Percentiles rank a stretch among this genome's conserved stretches.
Conservation (phyloP, 345 rosid species). For the Cardamine resedifolia region DNA sequence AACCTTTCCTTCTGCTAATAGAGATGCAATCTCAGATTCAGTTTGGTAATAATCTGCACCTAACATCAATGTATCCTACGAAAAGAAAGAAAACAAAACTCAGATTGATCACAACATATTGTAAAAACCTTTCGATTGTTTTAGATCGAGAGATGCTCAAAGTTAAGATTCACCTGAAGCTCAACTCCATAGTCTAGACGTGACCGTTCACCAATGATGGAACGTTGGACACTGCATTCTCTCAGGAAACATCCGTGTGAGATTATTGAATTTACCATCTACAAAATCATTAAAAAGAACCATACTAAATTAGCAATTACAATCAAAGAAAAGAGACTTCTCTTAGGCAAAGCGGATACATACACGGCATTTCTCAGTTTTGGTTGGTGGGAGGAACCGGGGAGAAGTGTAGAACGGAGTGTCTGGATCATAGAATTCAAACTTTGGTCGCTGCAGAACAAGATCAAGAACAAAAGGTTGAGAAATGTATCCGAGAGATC, state of each 20-base stretch:
- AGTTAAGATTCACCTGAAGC: slow-evolving; percentile 50
- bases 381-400: slow-evolving; percentile 79
- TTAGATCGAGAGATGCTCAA: background rate
- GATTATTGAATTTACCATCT: slow-evolving; percentile 70
- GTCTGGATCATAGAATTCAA: slow-evolving; percentile 75
- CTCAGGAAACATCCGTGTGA: slow-evolving; percentile 85
- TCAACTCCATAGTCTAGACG: slow-evolving; percentile 80
- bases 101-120: background rate
- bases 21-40: slow-evolving; percentile 61
- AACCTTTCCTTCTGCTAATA: slow-evolving; percentile 59
- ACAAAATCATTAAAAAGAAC: slow-evolving; percentile 5
- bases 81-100: background rate
- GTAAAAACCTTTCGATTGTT: background rate
- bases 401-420: slow-evolving; percentile 85
- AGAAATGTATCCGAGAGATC: slow-evolving; percentile 7
- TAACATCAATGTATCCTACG: slow-evolving; percentile 83
- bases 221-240: slow-evolving; percentile 76
- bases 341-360: background rate
- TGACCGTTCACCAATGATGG: slow-evolving; percentile 73
- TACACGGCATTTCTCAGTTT: slow-evolving; percentile 73
- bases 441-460: slow-evolving; percentile 62
- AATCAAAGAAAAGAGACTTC: slow-evolving; percentile 15
- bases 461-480: background rate
- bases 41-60: slow-evolving; percentile 86
- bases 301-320: slow-evolving; percentile 7